phyloP scores from a whole-genome alignment of 2,329 filamentous ascomycete species.

The Phialophora tarda region DNA sequence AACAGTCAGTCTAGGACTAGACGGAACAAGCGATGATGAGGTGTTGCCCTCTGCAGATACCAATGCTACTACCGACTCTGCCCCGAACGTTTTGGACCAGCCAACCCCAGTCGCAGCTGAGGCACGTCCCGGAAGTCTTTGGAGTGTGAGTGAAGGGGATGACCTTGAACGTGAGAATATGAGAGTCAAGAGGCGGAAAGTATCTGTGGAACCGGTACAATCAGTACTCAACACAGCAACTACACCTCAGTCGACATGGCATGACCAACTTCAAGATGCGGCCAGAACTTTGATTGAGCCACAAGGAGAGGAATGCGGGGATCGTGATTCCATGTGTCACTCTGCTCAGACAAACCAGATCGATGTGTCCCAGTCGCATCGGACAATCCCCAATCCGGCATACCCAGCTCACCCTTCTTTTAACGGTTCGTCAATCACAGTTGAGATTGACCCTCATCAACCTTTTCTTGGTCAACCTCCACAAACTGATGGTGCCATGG shows the following conservation, averaged over 20 bases:
- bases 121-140: not conserved
- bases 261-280: conserved; percentile 26
- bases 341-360: not conserved
- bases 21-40: conserved; percentile 18
- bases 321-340: not conserved
- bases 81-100: not conserved
- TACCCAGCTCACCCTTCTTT: not conserved
- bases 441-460: conserved; percentile 11
- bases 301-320: not conserved
- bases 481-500: conserved; percentile 1
- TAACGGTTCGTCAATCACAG: not conserved
- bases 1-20: conserved; percentile 5
- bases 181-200: conserved; percentile 33
- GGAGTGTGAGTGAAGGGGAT: conserved; percentile 10
- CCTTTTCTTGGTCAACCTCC: not conserved
- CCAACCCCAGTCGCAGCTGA: not conserved
- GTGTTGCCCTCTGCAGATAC: not conserved
- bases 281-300: conserved; percentile 9
- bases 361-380: not conserved
- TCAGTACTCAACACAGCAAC: not conserved
- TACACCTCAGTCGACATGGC: conserved; percentile 18
- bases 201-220: conserved; percentile 21
- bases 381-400: not conserved
- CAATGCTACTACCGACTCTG: not conserved
- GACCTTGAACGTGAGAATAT: conserved; percentile 23